Conservation (phyloP, 805 yeast genomes). For the Isabelozyma rhagii region DNA sequence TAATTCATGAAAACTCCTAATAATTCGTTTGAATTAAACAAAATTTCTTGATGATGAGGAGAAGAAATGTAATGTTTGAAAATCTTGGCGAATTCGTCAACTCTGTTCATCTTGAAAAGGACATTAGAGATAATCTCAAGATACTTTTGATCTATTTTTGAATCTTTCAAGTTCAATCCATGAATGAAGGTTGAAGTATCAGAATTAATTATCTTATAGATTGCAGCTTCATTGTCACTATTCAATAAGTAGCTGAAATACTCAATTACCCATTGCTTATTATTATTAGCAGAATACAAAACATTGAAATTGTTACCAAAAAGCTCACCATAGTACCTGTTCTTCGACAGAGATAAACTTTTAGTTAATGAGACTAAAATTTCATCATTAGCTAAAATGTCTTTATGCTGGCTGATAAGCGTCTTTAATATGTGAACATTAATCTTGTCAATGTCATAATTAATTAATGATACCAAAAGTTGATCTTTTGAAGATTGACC, state of each 20-base stretch:
- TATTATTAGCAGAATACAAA: conserved; percentile 7
- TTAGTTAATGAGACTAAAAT: background rate
- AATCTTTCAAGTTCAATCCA: conserved; percentile 4
- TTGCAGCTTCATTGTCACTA: background rate
- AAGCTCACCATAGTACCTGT: conserved; percentile 15
- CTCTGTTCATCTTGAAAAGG: conserved; percentile 8
- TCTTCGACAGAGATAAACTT: conserved; percentile 9
- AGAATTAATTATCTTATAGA: conserved; percentile 4
- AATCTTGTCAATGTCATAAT: conserved; percentile 21
- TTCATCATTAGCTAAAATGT: background rate
- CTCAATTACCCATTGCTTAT: conserved; percentile 15
- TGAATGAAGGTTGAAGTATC: conserved; percentile 2
- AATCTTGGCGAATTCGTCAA: conserved; percentile 11
- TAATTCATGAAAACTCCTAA: conserved; percentile 20
- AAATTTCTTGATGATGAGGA: conserved; percentile 7
- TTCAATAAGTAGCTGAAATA: conserved; percentile 10
- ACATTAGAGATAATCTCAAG: conserved; percentile 5
- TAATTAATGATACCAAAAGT: conserved; percentile 13
- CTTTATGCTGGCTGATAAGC: conserved; percentile 4
- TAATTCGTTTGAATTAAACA: conserved; percentile 13
- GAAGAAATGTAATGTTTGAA: conserved; percentile 12
- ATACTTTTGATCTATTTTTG: background rate
- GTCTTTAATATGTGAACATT: conserved; percentile 18
- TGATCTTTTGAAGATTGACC: conserved; percentile 3
- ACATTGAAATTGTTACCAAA: conserved; percentile 7